Evolutionary conservation across 768 basidiomycete species (phyloP).

Genomic region (Boletus tylopilopsis): DNA sequence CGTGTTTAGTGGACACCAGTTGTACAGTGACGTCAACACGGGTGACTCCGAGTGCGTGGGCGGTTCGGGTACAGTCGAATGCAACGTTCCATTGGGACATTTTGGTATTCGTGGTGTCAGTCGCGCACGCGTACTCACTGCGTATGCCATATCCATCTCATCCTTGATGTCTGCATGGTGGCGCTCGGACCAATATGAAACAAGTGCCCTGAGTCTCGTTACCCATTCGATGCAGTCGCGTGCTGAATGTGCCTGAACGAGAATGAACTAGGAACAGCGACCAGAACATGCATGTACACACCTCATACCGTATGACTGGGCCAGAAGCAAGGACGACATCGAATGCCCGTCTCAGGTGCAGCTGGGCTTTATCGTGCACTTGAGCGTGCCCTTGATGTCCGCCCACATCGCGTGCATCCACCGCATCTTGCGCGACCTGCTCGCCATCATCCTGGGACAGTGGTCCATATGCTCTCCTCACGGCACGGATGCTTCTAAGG

Average conservation of each 20-base stretch:
- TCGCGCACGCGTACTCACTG: constrained; percentile 45
- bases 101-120: constrained; percentile 51
- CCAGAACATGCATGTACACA: constrained; percentile 34
- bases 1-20: constrained; percentile 81
- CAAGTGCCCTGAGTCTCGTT: constrained; percentile 61
- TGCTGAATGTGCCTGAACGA: constrained; percentile 56
- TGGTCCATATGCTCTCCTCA: constrained; percentile 50
- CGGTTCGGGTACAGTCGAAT: constrained; percentile 46
- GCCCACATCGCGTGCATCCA: constrained; percentile 62
- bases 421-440: constrained; percentile 24
- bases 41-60: constrained; percentile 53
- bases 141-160: constrained; percentile 76
- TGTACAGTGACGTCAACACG: constrained; percentile 65
- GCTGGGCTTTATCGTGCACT: constrained; percentile 38
- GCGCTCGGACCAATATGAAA: constrained; percentile 75
- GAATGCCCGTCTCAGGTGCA: constrained; percentile 67
- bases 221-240: constrained; percentile 83
- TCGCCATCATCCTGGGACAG: constrained; percentile 28
- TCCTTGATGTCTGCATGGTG: constrained; percentile 72
- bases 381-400: constrained; percentile 52
- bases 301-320: constrained; percentile 74
- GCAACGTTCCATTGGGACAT: constrained; percentile 32
- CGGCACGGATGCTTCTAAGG: constrained; percentile 59
- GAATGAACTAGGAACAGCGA: background rate
- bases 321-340: constrained; percentile 73